A percentile compares a stretch with the other conserved stretches of the same genome.
Evolutionary conservation across 805 yeast species (phyloP).

Genomic region (Jamesozyma jinghongensis): DNA sequence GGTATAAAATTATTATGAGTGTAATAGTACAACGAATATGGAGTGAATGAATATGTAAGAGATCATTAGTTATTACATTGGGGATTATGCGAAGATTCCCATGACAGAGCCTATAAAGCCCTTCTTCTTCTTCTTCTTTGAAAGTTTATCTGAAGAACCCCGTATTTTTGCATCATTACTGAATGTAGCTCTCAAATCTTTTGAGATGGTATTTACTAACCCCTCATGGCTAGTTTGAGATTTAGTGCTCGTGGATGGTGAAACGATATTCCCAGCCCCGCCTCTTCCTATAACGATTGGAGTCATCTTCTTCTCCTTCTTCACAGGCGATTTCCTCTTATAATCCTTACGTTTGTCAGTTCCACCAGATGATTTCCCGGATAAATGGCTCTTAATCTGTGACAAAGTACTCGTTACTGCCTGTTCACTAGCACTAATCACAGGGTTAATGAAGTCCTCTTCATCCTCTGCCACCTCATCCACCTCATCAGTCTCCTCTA

Average conservation of each 20-base stretch:
- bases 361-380: too few species aligned
- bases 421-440: slow-evolving; percentile 1
- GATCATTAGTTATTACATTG: background rate
- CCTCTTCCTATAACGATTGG: slow-evolving; percentile 28
- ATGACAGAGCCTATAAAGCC: slow-evolving; percentile 6
- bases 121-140: slow-evolving; percentile 3
- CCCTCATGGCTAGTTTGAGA: background rate
- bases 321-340: background rate
- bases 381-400: background rate
- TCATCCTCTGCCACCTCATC: background rate
- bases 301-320: background rate
- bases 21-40: background rate
- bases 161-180: background rate
- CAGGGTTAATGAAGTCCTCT: slow-evolving; percentile 4
- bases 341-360: background rate
- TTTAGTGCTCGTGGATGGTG: slow-evolving; percentile 18
- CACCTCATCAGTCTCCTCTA: slow-evolving; percentile 32
- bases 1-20: too few species aligned
- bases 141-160: background rate
- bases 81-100: slow-evolving; percentile 5
- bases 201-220: background rate
- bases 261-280: slow-evolving; percentile 31
- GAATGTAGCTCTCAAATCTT: background rate
- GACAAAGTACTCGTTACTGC: background rate
- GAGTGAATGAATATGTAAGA: background rate